Conservation (phyloP, 306 rosid genomes). For the Pueraria montana region DNA sequence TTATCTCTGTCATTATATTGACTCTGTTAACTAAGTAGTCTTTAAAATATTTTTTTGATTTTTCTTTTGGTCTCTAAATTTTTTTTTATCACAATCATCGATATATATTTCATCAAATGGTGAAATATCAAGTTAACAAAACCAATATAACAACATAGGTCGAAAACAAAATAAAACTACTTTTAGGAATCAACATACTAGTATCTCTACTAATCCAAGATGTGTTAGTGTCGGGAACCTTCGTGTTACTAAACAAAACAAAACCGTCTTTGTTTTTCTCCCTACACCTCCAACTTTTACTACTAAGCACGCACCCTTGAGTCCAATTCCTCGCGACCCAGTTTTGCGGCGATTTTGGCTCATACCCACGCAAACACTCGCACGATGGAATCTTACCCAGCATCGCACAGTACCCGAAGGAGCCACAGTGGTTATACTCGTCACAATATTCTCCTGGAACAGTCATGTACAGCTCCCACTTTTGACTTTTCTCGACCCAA, state of each 20-base stretch:
- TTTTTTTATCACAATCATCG: too few relatives aligned
- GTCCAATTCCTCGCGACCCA: too few relatives aligned
- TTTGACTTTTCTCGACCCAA: constrained; percentile 38
- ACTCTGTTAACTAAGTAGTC: too few relatives aligned
- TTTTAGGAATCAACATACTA: too few relatives aligned
- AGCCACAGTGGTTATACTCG: constrained; percentile 55
- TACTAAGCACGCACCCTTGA: constrained; percentile 49
- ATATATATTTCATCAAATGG: too few relatives aligned
- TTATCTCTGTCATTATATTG: too few relatives aligned
- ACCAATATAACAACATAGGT: too few relatives aligned
- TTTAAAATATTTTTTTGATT: too few relatives aligned
- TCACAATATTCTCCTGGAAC: constrained; percentile 58
- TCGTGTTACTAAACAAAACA: constrained; percentile 29
- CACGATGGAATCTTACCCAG: constrained; percentile 42
- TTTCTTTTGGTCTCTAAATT: too few relatives aligned
- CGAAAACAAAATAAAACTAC: too few relatives aligned
- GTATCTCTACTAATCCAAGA: constrained; percentile 52
- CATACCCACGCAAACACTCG: constrained; percentile 59
- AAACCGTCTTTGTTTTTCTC: constrained; percentile 58
- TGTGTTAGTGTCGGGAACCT: constrained; percentile 54
- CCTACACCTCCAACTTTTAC: constrained; percentile 40
- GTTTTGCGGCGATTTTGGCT: constrained; percentile 41
- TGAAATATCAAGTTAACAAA: too few relatives aligned
- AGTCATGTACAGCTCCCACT: constrained; percentile 40
- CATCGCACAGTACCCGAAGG: constrained; percentile 47